Percentiles rank a stretch among this genome's conserved stretches.
phyloP scores from a whole-genome alignment of 75 land plant genomes.

The Ceratopteris richardii region DNA sequence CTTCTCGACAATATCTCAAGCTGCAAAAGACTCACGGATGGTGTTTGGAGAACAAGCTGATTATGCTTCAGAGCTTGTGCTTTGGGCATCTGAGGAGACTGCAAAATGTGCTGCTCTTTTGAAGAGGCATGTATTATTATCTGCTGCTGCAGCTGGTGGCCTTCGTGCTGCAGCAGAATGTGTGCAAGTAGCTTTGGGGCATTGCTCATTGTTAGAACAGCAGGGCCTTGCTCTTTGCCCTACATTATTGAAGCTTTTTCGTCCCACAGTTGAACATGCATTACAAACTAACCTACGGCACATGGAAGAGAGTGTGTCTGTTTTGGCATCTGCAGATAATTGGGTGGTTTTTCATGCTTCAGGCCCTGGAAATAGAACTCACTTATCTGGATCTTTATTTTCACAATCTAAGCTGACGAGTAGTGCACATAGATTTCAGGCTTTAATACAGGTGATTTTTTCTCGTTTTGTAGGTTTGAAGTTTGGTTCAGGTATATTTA shows the following conservation, averaged over 20 bases:
- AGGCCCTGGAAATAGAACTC: constrained; percentile 25
- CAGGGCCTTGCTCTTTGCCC: constrained; percentile 29
- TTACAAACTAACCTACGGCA: constrained; percentile 24
- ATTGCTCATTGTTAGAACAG: constrained; percentile 40
- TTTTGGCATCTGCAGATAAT: constrained; percentile 33
- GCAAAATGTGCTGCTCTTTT: constrained; percentile 26
- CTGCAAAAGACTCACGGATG: constrained; percentile 36
- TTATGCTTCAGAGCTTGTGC: constrained; percentile 41
- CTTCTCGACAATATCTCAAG: constrained; percentile 57
- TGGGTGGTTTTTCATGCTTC: constrained; percentile 56
- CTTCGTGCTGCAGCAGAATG: constrained; percentile 35
- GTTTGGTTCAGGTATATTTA: no score
- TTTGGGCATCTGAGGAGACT: constrained; percentile 48
- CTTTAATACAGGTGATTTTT: constrained; percentile 84
- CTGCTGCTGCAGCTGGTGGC: constrained; percentile 29
- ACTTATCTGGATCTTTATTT: constrained; percentile 14
- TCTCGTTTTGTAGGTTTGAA: no score
- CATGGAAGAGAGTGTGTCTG: constrained; percentile 32
- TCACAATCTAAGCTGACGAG: constrained; percentile 77
- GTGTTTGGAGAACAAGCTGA: constrained; percentile 37
- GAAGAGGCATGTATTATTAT: constrained; percentile 20
- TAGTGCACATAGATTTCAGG: constrained; percentile 82
- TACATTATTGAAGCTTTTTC: constrained; percentile 25
- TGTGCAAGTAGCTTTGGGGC: constrained; percentile 30
- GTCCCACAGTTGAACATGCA: constrained; percentile 38